Evolutionary conservation across 1,139 yeast genomes (phyloP).

Genomic region (Pichia sp.): DNA sequence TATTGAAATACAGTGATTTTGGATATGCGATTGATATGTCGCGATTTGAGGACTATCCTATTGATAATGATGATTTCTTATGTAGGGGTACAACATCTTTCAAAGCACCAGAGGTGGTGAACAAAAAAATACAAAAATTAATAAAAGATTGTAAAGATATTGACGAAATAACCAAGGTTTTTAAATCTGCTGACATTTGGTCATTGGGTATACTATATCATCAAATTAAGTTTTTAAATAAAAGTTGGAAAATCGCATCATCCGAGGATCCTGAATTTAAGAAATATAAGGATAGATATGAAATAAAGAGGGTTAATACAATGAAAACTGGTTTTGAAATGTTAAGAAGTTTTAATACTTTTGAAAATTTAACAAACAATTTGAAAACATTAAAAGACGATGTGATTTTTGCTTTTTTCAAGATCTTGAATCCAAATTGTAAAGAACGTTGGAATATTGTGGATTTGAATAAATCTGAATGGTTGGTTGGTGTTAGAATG

Average conservation of each 20-base stretch:
- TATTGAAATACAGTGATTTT: conserved; percentile 44
- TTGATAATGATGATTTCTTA: conserved; percentile 27
- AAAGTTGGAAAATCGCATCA: conserved; percentile 43
- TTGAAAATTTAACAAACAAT: not conserved
- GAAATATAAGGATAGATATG: conserved; percentile 25
- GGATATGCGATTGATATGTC: conserved; percentile 41
- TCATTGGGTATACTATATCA: conserved; percentile 46
- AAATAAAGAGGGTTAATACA: conserved; percentile 8
- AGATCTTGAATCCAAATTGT: conserved; percentile 27
- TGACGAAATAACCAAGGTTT: conserved; percentile 9
- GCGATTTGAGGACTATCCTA: conserved; percentile 18
- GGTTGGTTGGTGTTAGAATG: conserved; percentile 26
- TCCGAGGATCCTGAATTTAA: conserved; percentile 21
- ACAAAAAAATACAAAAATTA: conserved; percentile 17
- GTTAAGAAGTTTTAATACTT: conserved; percentile 4
- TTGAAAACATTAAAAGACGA: conserved; percentile 14
- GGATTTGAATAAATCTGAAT: conserved; percentile 21
- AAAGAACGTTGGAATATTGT: conserved; percentile 17
- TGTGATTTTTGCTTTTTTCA: conserved; percentile 13
- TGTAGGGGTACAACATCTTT: conserved; percentile 47
- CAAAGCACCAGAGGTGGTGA: conserved; percentile 49
- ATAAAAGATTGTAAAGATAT: not conserved
- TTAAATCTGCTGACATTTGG: conserved; percentile 43
- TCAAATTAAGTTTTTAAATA: conserved; percentile 38
- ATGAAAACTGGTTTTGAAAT: conserved; percentile 13